Evolutionary conservation across 192 early-diverging fungal species (phyloP).

Genomic region (Neocallimastix lanati): DNA sequence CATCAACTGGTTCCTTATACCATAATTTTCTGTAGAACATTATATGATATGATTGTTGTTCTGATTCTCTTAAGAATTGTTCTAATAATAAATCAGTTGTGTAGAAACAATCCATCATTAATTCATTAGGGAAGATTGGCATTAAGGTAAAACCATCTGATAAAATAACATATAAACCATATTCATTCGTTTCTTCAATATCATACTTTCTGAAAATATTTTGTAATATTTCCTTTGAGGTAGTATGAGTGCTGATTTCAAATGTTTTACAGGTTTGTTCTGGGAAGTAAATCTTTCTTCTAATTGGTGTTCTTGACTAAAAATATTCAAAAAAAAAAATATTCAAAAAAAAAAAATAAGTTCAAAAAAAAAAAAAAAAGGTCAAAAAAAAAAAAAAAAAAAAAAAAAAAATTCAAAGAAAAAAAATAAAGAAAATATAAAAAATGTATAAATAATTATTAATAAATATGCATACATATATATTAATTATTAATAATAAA

Average conservation of each 20-base stretch:
- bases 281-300: background rate
- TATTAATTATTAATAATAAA: too few species aligned
- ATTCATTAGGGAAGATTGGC: background rate
- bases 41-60: background rate
- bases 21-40: background rate
- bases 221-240: background rate
- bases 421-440: too few species aligned
- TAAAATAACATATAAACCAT: background rate
- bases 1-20: background rate
- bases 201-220: background rate
- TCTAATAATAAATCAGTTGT: background rate
- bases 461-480: too few species aligned
- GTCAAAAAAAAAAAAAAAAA: too few species aligned
- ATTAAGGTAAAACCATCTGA: background rate
- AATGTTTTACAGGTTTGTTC: background rate
- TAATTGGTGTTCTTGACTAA: background rate
- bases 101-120: background rate
- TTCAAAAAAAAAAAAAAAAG: too few species aligned
- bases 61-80: background rate
- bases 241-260: background rate
- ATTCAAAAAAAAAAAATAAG: too few species aligned
- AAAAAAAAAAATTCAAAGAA: too few species aligned
- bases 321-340: too few species aligned
- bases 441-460: too few species aligned
- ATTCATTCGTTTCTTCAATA: background rate